Base-by-base conservation (phyloP, 352 stramenopile species). In the Phytophthora chlamydospora region DNA sequence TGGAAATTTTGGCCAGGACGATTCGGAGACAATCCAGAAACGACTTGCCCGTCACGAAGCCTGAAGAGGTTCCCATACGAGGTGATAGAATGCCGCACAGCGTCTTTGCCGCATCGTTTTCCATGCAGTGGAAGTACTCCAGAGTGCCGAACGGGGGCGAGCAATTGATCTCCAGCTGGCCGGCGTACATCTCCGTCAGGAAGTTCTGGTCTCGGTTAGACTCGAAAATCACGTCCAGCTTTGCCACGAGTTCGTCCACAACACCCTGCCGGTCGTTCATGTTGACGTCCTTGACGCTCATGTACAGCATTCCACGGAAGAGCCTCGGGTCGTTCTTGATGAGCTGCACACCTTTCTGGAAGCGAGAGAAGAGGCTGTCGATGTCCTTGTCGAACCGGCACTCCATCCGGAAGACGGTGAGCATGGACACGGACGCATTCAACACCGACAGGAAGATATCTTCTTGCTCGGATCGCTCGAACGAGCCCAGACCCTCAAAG, bases 351-450 rank as follows among this genome's bases (percentile, higher is more conserved):
- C 82, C 75, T 14, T 87, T 88, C 41, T 91, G 85, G 35, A 91
- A 91, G 6, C 70, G 74, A 4, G 57, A 68, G 17, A 88, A 89
- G 6, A 93, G 44, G 7, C 71, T 58, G 27, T 91, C 82, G 11
- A 89, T 85, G 13, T 90, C 78, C 35, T 91, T 91, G 56, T 93
- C 85, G 8, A 91, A 84, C 3, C 80, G 65, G 73, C 83, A 88
- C 19, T 91, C 78, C 45, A 89, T 89, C 4, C 82, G 75, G 27
- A 93, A 91, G 3, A 93, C 65, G 0, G 82, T 93, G 13, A 91
- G 75, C 56, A 80, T 65, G 0, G 82, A 93, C 0, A 93, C 66
- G 0, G 82, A 75, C 0, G 82, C 78, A 27, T 93, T 93, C 11
- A 93, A 44, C 6, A 93, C 68, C 27, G 84, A 90, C 11, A 93